A percentile compares a stretch with the other conserved stretches of the same genome.
phyloP scores from a whole-genome alignment of 805 yeast species.

The Grigorovia jiainica region DNA sequence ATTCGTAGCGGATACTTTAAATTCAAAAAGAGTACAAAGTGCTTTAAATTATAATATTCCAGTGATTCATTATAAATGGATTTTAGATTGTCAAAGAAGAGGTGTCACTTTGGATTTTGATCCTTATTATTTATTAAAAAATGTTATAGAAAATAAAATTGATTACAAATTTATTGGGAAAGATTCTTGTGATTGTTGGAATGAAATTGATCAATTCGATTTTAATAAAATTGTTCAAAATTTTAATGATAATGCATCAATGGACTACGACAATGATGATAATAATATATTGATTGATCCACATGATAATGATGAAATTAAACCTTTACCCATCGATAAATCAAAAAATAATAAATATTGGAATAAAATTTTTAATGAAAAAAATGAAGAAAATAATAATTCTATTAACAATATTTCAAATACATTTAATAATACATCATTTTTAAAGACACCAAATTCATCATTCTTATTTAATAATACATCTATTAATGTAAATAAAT shows the following conservation, averaged over 20 bases:
- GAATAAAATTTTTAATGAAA: not conserved
- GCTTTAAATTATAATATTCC: constrained; percentile 34
- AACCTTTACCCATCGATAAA: not conserved
- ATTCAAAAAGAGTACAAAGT: constrained; percentile 25
- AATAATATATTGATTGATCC: not conserved
- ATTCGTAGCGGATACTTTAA: constrained; percentile 22
- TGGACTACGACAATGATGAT: too few relatives aligned
- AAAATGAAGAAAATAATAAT: not conserved
- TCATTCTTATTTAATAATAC: not conserved
- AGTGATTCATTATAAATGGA: constrained; percentile 37
- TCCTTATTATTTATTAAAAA: constrained; percentile 25
- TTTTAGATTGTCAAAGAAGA: constrained; percentile 32
- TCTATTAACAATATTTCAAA: not conserved
- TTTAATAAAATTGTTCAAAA: not conserved
- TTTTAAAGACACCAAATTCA: not conserved
- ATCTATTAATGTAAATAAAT: not conserved
- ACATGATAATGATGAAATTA: not conserved
- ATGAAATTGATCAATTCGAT: not conserved
- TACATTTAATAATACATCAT: not conserved
- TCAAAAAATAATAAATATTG: not conserved
- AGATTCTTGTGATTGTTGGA: constrained; percentile 26
- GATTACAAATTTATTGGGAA: constrained; percentile 26
- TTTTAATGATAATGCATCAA: not conserved
- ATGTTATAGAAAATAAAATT: constrained; percentile 2
- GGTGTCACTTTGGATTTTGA: constrained; percentile 32